Evolutionary conservation across 2,329 filamentous ascomycete species (phyloP), one percentile per base, ranked within the genome.

Genomic region (Fusarium praegraminearum): DNA sequence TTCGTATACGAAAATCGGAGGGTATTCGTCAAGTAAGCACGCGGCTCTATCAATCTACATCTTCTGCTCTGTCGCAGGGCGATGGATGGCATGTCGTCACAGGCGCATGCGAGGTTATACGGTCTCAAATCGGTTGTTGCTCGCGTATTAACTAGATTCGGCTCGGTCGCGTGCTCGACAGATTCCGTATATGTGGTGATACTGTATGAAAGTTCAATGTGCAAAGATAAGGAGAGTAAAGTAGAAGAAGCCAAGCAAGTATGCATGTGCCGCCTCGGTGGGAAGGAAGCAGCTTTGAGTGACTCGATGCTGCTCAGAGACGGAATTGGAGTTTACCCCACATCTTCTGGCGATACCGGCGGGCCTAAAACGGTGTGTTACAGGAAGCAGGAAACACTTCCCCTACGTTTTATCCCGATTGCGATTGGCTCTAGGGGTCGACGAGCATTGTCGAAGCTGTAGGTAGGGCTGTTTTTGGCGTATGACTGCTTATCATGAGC

Each of bases 61-160:
- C 78, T 77, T 73, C 82, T 79, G 79, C 80, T 79, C 79, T 80
- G 78, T 76, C 81, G 82, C 80, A 83, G 80, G 76, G 79, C 80
- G 78, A 79, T 76, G 78, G 79, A 79, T 75, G 79, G 77, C 83
- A 85, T 85, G 75, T 78, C 79, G 73, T 71, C 75, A 70, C 70
- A 76, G 73, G 69, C 76, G 77, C 80, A 82, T 82, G 75, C 78
- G 71, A 70, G 26, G 47, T 22, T 49, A 26, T 47, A 41, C 49
- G 22, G 26, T 52, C 20, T 59, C 30, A 52, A 57, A 40, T 40
- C 24, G 30, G 24, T 49, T 12, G 24, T 51, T 32, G 45, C 33
- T 49, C 28, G 26, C 43, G 33, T 41, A 32, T 65, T 28, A n/a
- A 49, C 50, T 44, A 15, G 49, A 65, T 59, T 22, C 43, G 52